A percentile compares a stretch with the other conserved stretches of the same genome.
Evolutionary conservation across 306 rosid genomes (phyloP).

Genomic region (Sechiopsis laciniata): DNA sequence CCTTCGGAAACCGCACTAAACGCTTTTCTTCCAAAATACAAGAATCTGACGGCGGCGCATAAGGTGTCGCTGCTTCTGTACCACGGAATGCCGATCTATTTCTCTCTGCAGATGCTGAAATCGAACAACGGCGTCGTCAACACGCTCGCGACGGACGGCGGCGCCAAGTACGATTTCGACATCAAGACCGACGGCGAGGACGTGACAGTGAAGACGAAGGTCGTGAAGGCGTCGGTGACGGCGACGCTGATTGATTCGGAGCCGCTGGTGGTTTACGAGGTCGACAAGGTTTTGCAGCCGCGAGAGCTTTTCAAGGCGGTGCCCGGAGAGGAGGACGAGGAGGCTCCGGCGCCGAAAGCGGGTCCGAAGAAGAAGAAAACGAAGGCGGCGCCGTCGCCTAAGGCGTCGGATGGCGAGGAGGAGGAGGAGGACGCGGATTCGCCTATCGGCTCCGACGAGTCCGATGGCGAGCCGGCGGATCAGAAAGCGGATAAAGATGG

Average conservation of each 20-base stretch:
- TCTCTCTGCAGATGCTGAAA: constrained; percentile 66
- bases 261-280: constrained; percentile 64
- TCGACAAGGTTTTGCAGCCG: constrained; percentile 65
- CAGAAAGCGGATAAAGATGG: constrained; percentile 54
- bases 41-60: constrained; percentile 53
- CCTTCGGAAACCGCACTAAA: constrained; percentile 53
- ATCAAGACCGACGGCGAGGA: constrained; percentile 74
- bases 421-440: constrained; percentile 13
- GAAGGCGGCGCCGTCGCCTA: too few species aligned
- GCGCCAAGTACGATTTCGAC: constrained; percentile 71
- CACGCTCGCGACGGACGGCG: constrained; percentile 77
- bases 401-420: constrained; percentile 17
- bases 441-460: constrained; percentile 35
- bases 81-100: constrained; percentile 73
- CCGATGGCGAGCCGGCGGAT: constrained; percentile 32
- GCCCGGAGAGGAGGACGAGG: constrained; percentile 22
- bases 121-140: constrained; percentile 65
- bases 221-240: constrained; percentile 44
- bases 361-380: constrained; percentile 5
- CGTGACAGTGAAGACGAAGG: constrained; percentile 57
- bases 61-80: constrained; percentile 54
- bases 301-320: constrained; percentile 60
- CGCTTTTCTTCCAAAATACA: constrained; percentile 58
- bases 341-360: constrained; percentile 21
- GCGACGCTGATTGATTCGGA: constrained; percentile 77